Evolutionary conservation across 2,329 filamentous ascomycete species (phyloP).

Genomic region (Fusarium neocosmosporiellum): DNA sequence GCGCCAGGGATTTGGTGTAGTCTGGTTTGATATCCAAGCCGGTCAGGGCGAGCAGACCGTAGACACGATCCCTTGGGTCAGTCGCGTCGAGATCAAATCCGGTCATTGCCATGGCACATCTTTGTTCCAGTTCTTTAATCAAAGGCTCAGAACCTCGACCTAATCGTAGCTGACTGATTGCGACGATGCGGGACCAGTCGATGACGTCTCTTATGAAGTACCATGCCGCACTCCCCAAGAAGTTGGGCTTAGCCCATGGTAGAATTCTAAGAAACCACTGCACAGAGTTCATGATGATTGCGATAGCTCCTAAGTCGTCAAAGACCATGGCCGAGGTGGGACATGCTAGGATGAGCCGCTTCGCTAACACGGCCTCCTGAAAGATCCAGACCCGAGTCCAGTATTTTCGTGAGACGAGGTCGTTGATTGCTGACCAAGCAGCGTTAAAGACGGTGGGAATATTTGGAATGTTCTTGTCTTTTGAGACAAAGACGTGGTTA

Average conservation of each 20-base stretch:
- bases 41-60: neutral
- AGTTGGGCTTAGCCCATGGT: neutral
- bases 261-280: neutral
- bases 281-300: neutral
- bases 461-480: neutral
- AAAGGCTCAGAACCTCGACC: neutral
- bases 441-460: neutral
- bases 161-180: neutral
- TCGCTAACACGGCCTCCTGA: conserved; percentile 1
- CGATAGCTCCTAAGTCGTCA: neutral
- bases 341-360: neutral
- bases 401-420: neutral
- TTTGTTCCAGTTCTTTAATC: neutral
- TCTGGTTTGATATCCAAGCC: neutral
- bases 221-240: conserved; percentile 1
- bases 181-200: neutral
- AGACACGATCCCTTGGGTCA: neutral
- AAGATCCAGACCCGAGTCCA: conserved; percentile 1
- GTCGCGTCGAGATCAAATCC: neutral
- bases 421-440: conserved; percentile 2
- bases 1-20: neutral
- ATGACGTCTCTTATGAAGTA: conserved; percentile 1
- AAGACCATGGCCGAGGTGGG: conserved; percentile 4
- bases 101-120: neutral
- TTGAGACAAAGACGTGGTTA: neutral